These are phyloP conservation scores for Syzygium syzygioides DNA, from an alignment of 441 rosid genomes.

Conservation along the genomic window DNA sequence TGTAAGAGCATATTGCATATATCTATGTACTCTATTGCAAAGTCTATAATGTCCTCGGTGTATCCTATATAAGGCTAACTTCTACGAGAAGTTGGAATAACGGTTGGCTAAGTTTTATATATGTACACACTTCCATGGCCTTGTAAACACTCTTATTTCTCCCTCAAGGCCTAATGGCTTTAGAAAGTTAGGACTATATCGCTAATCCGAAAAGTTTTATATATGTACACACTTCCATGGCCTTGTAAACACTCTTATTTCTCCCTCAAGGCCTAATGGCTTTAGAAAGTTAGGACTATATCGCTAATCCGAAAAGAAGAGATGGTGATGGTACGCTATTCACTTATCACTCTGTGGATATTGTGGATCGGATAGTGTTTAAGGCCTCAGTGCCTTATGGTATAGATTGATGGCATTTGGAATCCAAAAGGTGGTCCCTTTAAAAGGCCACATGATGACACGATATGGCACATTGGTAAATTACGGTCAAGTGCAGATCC, in stretches of 20 bases:
- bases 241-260: too few relatives aligned
- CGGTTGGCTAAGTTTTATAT: background rate
- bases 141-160: too few relatives aligned
- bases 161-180: too few relatives aligned
- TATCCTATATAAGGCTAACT: background rate
- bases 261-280: too few relatives aligned
- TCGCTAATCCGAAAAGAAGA: too few relatives aligned
- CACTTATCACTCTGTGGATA: too few relatives aligned
- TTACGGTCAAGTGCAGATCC: background rate
- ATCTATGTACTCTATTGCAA: fast-evolving
- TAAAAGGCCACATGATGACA: background rate
- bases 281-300: too few relatives aligned
- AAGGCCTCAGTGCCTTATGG: background rate
- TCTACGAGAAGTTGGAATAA: fast-evolving
- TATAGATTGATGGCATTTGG: background rate
- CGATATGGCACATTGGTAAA: background rate
- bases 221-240: too few relatives aligned
- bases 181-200: too few relatives aligned
- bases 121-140: too few relatives aligned
- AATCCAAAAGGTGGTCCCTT: background rate
- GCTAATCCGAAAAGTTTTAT: too few relatives aligned
- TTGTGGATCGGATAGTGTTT: background rate
- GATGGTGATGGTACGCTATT: too few relatives aligned
- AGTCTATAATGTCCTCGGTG: background rate
- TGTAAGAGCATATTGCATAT: fast-evolving